Conservation (phyloP, 2,329 filamentous ascomycete species). For the Akanthomyces dipterigenus region DNA sequence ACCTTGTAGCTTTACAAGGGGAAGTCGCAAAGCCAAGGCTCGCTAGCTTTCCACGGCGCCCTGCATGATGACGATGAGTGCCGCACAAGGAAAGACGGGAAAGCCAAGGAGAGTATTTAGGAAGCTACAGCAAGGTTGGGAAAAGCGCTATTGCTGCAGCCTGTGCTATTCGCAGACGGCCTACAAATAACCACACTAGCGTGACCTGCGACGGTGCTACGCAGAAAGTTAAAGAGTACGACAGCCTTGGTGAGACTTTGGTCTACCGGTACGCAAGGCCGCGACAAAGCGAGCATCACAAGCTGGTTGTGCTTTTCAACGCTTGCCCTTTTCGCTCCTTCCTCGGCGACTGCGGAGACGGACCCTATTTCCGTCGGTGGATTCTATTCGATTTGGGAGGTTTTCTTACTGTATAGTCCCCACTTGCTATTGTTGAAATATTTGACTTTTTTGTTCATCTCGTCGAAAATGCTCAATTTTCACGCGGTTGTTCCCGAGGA, state of each 20-base stretch:
- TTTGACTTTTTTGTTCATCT: not conserved
- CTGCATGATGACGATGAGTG: conserved; percentile 8
- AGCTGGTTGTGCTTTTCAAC: not conserved
- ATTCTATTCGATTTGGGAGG: not conserved
- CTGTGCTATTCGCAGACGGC: not conserved
- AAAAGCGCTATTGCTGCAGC: not conserved
- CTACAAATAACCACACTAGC: not conserved
- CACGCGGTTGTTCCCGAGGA: not conserved
- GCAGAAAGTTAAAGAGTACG: not conserved
- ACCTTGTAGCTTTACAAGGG: not conserved
- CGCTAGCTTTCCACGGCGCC: not conserved
- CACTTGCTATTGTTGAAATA: not conserved
- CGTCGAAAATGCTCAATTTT: not conserved
- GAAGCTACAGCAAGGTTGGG: too few species aligned
- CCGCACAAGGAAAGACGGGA: not conserved
- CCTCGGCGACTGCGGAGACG: not conserved
- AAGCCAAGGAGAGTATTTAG: not conserved
- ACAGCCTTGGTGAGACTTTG: too few species aligned
- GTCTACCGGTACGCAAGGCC: not conserved
- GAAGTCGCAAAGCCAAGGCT: not conserved
- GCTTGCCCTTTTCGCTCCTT: not conserved
- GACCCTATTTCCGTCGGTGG: not conserved
- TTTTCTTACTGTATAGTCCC: not conserved
- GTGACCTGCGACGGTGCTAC: not conserved
- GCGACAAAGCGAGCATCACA: conserved; percentile 2